These are phyloP conservation scores for Grigorovia jiainica DNA, from an alignment of 805 yeast species.

Conservation along the genomic window DNA sequence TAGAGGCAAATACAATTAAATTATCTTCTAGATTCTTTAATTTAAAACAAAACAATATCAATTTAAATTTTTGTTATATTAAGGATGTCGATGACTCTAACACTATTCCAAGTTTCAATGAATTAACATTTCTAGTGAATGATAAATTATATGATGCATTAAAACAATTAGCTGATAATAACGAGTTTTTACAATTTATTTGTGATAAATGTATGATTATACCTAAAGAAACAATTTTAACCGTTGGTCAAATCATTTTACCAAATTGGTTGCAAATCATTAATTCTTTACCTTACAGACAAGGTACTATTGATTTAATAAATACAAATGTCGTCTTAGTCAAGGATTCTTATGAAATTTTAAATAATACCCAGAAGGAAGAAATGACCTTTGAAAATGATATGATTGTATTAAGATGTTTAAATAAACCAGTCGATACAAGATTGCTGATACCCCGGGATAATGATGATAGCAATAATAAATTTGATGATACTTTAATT, in stretches of 20 bases:
- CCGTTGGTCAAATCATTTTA: constrained; percentile 8
- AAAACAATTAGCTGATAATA: constrained; percentile 5
- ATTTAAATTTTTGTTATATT: constrained; percentile 13
- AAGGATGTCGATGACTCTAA: not conserved
- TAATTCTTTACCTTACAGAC: constrained; percentile 11
- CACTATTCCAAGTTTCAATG: constrained; percentile 9
- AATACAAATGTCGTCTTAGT: constrained; percentile 16
- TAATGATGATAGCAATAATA: constrained; percentile 2
- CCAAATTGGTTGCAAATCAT: constrained; percentile 15
- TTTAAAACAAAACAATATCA: constrained; percentile 1
- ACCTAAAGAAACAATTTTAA: constrained; percentile 10
- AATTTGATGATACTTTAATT: constrained; percentile 20
- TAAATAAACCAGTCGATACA: constrained; percentile 9
- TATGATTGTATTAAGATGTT: constrained; percentile 5
- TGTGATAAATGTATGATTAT: constrained; percentile 14
- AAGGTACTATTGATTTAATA: constrained; percentile 15
- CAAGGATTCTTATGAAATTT: constrained; percentile 5
- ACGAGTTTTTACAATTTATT: constrained; percentile 15
- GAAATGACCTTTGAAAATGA: not conserved
- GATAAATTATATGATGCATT: constrained; percentile 16
- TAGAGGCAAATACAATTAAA: not conserved
- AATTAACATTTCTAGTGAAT: constrained; percentile 11
- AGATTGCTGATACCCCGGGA: constrained; percentile 10
- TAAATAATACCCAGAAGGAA: not conserved
- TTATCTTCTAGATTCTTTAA: not conserved